Percentiles rank a stretch among this genome's conserved stretches.
Conservation (phyloP, 768 basidiomycete genomes). For the Rubroboletus pulcherrimus region DNA sequence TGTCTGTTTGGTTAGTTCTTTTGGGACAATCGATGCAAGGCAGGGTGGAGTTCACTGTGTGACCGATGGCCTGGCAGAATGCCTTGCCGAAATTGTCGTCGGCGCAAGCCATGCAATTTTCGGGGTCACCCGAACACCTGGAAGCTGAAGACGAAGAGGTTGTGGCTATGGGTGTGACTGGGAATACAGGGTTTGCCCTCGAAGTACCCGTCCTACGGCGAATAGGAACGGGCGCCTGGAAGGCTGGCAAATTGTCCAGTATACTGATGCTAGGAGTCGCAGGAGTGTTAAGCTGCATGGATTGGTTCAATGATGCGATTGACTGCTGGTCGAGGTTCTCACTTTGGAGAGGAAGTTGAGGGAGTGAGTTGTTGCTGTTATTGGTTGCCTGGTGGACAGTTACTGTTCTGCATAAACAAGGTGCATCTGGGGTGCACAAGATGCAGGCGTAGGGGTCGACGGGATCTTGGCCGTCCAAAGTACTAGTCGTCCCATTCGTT, state of each 20-base stretch:
- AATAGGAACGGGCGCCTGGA: constrained; percentile 79
- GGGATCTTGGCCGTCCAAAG: constrained; percentile 33
- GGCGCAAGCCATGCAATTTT: constrained; percentile 80
- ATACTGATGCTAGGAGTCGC: constrained; percentile 47
- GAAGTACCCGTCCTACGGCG: constrained; percentile 48
- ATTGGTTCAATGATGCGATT: constrained; percentile 22
- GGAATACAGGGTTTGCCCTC: constrained; percentile 51
- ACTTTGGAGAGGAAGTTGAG: constrained; percentile 13
- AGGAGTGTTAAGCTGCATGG: constrained; percentile 27
- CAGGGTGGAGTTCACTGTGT: constrained; percentile 49
- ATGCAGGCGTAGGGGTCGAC: constrained; percentile 51
- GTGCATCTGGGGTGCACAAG: constrained; percentile 64
- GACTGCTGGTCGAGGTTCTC: constrained; percentile 10
- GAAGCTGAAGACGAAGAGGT: constrained; percentile 26
- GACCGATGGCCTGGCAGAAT: constrained; percentile 75
- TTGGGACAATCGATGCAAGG: constrained; percentile 58
- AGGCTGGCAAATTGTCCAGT: constrained; percentile 72
- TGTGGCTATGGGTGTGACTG: constrained; percentile 37
- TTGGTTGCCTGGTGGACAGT: constrained; percentile 44
- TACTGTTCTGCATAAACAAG: constrained; percentile 77
- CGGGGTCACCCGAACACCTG: constrained; percentile 81
- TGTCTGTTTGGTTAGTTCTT: constrained; percentile 24
- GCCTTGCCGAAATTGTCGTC: constrained; percentile 85
- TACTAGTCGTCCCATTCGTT: constrained; percentile 25
- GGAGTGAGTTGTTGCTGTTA: constrained; percentile 3